Percentiles rank a stretch among this genome's conserved stretches.
phyloP scores from a whole-genome alignment of 495 filamentous ascomycete species.

The Neurospora sp. region DNA sequence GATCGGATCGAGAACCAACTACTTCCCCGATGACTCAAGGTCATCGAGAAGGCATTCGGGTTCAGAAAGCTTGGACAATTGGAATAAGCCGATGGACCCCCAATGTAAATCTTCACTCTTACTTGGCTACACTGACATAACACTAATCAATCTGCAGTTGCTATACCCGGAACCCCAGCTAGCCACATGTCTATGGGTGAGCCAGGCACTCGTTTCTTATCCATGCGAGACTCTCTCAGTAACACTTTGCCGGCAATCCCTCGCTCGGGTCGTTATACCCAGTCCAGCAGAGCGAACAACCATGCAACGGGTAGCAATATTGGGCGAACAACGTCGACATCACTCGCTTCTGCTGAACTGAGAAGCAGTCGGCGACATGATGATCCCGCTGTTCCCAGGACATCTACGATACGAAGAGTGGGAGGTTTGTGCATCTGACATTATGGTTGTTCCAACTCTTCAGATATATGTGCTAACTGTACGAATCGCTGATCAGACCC shows the following conservation, averaged over 20 bases:
- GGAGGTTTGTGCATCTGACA: neutral
- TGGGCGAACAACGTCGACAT: neutral
- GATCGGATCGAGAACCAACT: neutral
- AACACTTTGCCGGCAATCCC: neutral
- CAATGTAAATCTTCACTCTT: constrained; percentile 1
- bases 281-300: neutral
- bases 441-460: neutral
- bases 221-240: neutral
- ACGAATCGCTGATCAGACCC: neutral
- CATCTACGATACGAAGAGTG: neutral
- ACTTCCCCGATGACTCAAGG: neutral
- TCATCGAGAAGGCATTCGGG: neutral
- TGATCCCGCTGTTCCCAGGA: neutral
- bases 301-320: neutral
- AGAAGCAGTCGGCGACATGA: neutral
- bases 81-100: constrained; percentile 1
- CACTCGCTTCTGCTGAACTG: neutral
- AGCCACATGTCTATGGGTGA: neutral
- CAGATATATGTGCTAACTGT: neutral
- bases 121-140: neutral
- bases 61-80: neutral
- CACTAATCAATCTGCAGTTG: neutral
- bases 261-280: neutral
- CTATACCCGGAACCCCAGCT: neutral
- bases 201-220: neutral